Base-by-base conservation (phyloP, 306 rosid species). In the Cucumis melo region DNA sequence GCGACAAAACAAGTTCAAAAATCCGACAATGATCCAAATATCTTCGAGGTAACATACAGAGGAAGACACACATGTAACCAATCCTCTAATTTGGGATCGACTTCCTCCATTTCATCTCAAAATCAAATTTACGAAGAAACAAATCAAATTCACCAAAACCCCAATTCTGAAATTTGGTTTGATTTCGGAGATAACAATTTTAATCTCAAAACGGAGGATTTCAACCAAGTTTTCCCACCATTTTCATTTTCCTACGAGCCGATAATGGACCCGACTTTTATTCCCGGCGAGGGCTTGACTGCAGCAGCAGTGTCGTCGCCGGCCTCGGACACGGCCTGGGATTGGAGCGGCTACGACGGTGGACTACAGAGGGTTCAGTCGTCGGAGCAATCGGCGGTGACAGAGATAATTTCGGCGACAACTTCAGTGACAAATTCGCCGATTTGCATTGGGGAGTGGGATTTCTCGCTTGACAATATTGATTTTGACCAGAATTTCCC, bases 401-500 rank as follows among this genome's bases (percentile, higher is more conserved):
- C 79, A 19, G 97, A 89, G 73, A 88, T 84, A 5, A 67, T 87
- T 51, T 93, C 98, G 53, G 83, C 84, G 16, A 83, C 91, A 55
- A 87, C 84, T 80, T 91, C 97, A 5, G 87, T 53, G 70, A 34
- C 83, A 81, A 90, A 87, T 83, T 93, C 96, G 0, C 88, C 91
- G 12, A 85, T 87, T 16, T 21, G 17, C 1, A 38, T n/a, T 38
- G 75, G 73, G 59, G 86, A 84, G 44, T 81, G 83, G 20, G 91
- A 86, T 81, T 36, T 87, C 79, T 38, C 82, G 10, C 76, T 87
- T 15, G 85, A 82, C 0, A 73, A 85, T 51, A 62, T 76, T n/a
- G 88, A 88, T 81, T 81, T 88, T 32, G 87, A 89, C 59, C 55
- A 76, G 14, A 57, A 54, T 67, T 89, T 84, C 81, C 79, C 73